A percentile compares a stretch with the other conserved stretches of the same genome.
These are phyloP conservation scores for Wickerhamiella parazyma DNA, from an alignment of 805 yeast species.

Conservation along the genomic window DNA sequence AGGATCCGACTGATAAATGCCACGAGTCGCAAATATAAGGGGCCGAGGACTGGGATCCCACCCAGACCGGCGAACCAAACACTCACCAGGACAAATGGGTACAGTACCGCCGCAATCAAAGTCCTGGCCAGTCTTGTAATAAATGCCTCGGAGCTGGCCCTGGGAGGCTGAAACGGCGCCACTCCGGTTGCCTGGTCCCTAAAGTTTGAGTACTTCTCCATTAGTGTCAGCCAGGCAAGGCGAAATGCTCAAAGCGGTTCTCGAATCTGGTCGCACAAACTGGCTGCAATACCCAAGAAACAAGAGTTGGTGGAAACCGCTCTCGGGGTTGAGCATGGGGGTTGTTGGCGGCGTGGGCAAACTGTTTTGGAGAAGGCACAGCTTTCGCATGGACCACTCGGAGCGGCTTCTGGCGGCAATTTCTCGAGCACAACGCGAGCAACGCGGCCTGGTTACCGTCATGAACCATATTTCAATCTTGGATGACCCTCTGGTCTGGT, in stretches of 20 bases:
- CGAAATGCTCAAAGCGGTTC: slow-evolving; percentile 46
- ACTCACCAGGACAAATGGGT: slow-evolving; percentile 34
- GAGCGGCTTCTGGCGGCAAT: slow-evolving; percentile 54
- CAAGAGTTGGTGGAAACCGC: slow-evolving; percentile 45
- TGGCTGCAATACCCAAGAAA: slow-evolving; percentile 42
- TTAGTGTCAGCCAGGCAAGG: slow-evolving; percentile 18
- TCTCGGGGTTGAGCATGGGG: slow-evolving; percentile 56
- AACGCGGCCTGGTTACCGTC: slow-evolving; percentile 65
- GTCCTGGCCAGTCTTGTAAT: slow-evolving; percentile 24
- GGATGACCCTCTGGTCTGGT: slow-evolving; percentile 89
- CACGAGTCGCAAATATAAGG: background rate
- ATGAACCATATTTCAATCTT: slow-evolving; percentile 67
- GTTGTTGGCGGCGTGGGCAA: slow-evolving; percentile 55
- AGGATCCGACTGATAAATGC: slow-evolving; percentile 10
- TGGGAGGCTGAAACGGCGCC: slow-evolving; percentile 50
- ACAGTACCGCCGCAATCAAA: slow-evolving; percentile 63
- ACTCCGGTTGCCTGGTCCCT: slow-evolving; percentile 87
- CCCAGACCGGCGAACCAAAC: slow-evolving; percentile 6
- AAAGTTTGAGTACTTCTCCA: slow-evolving; percentile 78
- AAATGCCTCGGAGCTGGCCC: background rate
- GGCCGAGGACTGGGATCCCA: background rate
- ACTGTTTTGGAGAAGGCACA: slow-evolving; percentile 46
- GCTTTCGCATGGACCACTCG: slow-evolving; percentile 46
- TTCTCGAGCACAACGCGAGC: slow-evolving; percentile 47
- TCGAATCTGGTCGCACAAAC: slow-evolving; percentile 24